A percentile compares a stretch with the other conserved stretches of the same genome.
Conservation (phyloP, 805 yeast genomes). For the Priceomyces melissophilus region DNA sequence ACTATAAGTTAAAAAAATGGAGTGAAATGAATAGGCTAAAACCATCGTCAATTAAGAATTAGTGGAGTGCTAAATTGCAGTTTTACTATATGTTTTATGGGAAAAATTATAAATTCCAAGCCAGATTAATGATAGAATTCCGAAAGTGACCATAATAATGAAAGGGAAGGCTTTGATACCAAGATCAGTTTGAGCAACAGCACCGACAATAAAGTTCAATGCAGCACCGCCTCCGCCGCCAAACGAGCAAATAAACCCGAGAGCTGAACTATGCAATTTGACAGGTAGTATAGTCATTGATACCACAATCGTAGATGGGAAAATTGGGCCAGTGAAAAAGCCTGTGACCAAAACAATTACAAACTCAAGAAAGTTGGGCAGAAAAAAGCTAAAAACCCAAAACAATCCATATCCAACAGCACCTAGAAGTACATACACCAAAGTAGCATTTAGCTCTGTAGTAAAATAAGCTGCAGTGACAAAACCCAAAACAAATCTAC, state of each 20-base stretch:
- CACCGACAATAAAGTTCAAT: slow-evolving; percentile 64
- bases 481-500: slow-evolving; percentile 49
- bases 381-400: slow-evolving; percentile 20
- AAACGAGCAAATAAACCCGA: slow-evolving; percentile 72
- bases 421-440: slow-evolving; percentile 33
- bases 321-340: slow-evolving; percentile 50
- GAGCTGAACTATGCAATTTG: slow-evolving; percentile 57
- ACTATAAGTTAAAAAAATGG: background rate
- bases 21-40: background rate
- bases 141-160: slow-evolving; percentile 23
- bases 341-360: slow-evolving; percentile 42
- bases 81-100: slow-evolving; percentile 1
- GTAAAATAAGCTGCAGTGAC: slow-evolving; percentile 47
- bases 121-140: slow-evolving; percentile 27
- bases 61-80: background rate
- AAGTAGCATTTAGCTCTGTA: slow-evolving; percentile 46
- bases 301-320: slow-evolving; percentile 67
- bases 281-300: slow-evolving; percentile 61
- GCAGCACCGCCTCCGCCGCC: slow-evolving; percentile 86
- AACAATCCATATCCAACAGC: slow-evolving; percentile 26
- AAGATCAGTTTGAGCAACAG: slow-evolving; percentile 32
- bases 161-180: slow-evolving; percentile 33
- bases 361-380: slow-evolving; percentile 31
- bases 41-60: background rate
- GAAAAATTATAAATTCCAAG: slow-evolving; percentile 10